Conservation (phyloP, 192 early-diverging fungal species). For the Phycomyces blakesleeanus region DNA sequence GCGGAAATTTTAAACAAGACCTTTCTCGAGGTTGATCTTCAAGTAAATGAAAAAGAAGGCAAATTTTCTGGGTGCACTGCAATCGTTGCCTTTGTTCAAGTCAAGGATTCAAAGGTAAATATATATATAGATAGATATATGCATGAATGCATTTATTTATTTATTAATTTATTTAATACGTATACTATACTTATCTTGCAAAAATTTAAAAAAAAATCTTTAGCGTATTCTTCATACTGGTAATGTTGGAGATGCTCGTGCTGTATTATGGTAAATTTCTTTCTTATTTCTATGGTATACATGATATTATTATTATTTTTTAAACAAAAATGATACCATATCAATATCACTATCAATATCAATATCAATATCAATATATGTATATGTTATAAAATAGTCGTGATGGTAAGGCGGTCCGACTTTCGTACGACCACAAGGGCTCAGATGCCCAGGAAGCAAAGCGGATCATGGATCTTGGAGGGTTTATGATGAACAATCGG, state of each 20-base stretch:
- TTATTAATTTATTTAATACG: no score
- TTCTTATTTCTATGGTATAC: background rate
- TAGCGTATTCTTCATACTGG: slow-evolving; percentile 88
- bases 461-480: slow-evolving; percentile 88
- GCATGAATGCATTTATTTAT: no score
- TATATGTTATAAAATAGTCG: slow-evolving; percentile 43
- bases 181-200: no score
- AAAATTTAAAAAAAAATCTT: no score
- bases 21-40: slow-evolving; percentile 80
- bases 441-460: slow-evolving; percentile 86
- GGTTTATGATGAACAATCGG: slow-evolving; percentile 96
- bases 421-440: slow-evolving; percentile 99
- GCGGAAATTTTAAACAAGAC: slow-evolving; percentile 79
- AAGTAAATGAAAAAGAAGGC: slow-evolving; percentile 72
- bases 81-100: slow-evolving; percentile 71
- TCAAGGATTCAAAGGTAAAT: slow-evolving; percentile 29
- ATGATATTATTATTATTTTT: background rate
- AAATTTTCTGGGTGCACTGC: slow-evolving; percentile 91
- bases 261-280: slow-evolving; percentile 72
- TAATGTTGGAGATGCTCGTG: slow-evolving; percentile 96
- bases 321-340: background rate
- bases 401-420: slow-evolving; percentile 72
- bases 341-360: background rate
- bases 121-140: background rate
- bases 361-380: background rate